A percentile compares a stretch with the other conserved stretches of the same genome.
Conservation (phyloP, 2,329 filamentous ascomycete species). For the Pestalotiopsis fici region DNA sequence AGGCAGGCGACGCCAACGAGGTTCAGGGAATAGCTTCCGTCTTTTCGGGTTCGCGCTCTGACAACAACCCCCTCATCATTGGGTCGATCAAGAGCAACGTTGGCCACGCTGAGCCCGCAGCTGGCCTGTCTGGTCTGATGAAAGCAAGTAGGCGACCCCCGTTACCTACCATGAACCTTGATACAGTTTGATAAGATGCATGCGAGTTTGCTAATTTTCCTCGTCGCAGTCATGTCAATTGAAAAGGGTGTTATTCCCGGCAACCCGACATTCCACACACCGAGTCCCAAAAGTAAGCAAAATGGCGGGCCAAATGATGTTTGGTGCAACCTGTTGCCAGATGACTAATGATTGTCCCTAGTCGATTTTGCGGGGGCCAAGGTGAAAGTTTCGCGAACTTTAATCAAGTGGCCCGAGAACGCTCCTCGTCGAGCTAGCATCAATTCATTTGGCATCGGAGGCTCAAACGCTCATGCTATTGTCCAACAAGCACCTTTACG, state of each 20-base stretch:
- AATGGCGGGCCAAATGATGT: background rate
- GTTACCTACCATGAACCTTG: too few species aligned
- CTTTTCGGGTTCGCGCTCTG: background rate
- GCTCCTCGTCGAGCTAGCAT: slow-evolving; percentile 25
- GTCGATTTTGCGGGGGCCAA: slow-evolving; percentile 3
- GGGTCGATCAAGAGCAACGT: slow-evolving; percentile 27
- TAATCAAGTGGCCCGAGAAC: background rate
- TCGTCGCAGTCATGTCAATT: too few species aligned
- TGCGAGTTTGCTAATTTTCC: too few species aligned
- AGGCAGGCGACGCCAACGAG: slow-evolving; percentile 16
- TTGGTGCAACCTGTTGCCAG: too few species aligned
- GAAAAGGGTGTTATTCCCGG: too few species aligned
- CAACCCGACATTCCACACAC: too few species aligned
- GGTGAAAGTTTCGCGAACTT: background rate
- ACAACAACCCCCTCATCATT: slow-evolving; percentile 17
- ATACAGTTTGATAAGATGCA: too few species aligned
- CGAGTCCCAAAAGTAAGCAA: background rate
- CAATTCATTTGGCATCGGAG: slow-evolving; percentile 18
- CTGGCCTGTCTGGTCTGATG: slow-evolving; percentile 26
- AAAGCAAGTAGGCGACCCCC: too few species aligned
- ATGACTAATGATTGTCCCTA: background rate
- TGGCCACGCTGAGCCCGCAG: slow-evolving; percentile 27
- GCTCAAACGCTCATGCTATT: slow-evolving; percentile 16
- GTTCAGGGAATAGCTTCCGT: slow-evolving; percentile 18
- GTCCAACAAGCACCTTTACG: slow-evolving; percentile 4